Evolutionary conservation across 2,329 filamentous ascomycete genomes (phyloP).

Genomic region (Epichloe festucae): DNA sequence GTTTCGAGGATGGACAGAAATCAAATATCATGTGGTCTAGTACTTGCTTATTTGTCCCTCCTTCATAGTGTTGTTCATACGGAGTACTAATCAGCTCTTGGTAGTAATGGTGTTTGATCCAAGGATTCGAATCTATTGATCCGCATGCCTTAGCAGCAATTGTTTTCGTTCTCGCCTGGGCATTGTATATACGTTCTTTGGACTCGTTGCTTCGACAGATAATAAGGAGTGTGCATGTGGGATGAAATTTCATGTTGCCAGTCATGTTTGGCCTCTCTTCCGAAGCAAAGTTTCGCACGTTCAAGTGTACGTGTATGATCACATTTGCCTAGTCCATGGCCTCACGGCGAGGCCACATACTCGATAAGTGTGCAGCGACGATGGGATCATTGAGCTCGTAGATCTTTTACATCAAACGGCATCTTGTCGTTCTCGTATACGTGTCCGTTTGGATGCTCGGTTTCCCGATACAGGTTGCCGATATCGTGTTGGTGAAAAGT

Average conservation of each 20-base stretch:
- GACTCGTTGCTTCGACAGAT: background rate
- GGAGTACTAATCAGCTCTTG: background rate
- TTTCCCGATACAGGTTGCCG: slow-evolving; percentile 65
- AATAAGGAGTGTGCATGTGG: background rate
- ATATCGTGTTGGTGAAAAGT: slow-evolving; percentile 68
- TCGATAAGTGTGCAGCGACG: background rate
- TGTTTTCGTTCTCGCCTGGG: background rate
- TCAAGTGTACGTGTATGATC: background rate
- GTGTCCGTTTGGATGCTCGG: slow-evolving; percentile 51
- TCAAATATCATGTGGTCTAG: background rate
- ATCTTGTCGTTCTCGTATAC: slow-evolving; percentile 55
- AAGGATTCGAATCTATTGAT: background rate
- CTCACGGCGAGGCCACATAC: background rate
- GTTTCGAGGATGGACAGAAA: background rate
- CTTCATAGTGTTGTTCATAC: background rate
- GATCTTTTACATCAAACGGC: slow-evolving; percentile 44
- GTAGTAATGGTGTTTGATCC: background rate
- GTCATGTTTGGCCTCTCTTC: background rate
- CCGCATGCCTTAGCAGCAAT: background rate
- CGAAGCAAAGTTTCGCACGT: background rate
- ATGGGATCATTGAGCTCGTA: slow-evolving; percentile 22
- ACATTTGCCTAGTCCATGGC: background rate
- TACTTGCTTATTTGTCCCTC: background rate
- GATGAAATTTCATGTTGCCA: background rate
- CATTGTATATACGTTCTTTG: background rate